Evolutionary conservation across 139 green algal genomes (phyloP).

Genomic region (Asterochloris erici): DNA sequence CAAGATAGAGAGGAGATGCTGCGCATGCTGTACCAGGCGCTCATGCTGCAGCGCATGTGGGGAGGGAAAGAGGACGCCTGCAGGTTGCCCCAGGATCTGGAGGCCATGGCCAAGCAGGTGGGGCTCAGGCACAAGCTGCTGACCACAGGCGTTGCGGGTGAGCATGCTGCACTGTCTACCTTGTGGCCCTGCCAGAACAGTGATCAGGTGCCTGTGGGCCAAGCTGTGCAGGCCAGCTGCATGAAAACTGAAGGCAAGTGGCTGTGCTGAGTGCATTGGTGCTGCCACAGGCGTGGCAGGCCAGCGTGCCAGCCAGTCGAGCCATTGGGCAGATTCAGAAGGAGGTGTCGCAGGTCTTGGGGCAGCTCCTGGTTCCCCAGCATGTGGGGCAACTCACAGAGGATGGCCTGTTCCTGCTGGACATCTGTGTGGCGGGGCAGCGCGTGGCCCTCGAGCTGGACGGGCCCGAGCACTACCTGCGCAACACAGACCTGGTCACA

Average conservation of each 20-base stretch:
- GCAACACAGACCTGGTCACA: constrained; percentile 16
- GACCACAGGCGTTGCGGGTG: no score
- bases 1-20: no score
- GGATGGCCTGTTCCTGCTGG: neutral
- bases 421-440: constrained; percentile 23
- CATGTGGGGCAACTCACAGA: constrained; percentile 16
- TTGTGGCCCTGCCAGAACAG: neutral
- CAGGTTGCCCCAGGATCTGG: no score
- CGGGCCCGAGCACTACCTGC: constrained; percentile 30
- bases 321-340: constrained; percentile 13
- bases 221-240: neutral
- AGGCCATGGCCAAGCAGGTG: no score
- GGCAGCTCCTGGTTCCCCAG: constrained; percentile 29
- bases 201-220: neutral
- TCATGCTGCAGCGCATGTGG: no score
- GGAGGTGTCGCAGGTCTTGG: constrained; percentile 36
- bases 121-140: no score
- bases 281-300: neutral
- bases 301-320: neutral
- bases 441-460: constrained; percentile 27
- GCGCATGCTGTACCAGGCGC: no score
- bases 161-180: neutral
- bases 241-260: neutral
- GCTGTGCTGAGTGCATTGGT: neutral
- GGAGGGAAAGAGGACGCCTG: no score